Conservation (phyloP, 1,139 yeast genomes). For the Hyphopichia burtonii region DNA sequence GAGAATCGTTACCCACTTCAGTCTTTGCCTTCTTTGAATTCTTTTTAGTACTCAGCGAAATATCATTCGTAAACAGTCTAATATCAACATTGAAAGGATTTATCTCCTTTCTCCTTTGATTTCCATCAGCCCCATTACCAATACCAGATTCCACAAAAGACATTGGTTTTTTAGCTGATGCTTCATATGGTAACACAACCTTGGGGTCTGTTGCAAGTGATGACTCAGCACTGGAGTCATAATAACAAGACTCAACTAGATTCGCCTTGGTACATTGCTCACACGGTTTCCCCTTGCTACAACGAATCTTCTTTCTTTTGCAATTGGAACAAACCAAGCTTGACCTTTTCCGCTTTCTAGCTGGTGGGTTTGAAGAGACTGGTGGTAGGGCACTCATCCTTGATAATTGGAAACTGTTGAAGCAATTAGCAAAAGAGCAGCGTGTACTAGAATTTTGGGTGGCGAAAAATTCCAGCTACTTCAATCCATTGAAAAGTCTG, state of each 20-base stretch:
- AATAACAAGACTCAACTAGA: conserved; percentile 22
- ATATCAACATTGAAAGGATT: too few relatives aligned
- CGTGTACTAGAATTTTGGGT: not conserved
- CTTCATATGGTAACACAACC: conserved; percentile 18
- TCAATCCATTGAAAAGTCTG: too few relatives aligned
- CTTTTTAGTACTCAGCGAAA: too few relatives aligned
- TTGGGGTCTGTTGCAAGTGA: not conserved
- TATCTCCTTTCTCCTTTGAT: too few relatives aligned
- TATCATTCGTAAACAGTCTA: too few relatives aligned
- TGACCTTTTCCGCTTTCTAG: conserved; percentile 27
- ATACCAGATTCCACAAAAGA: conserved; percentile 4
- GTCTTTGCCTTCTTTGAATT: not conserved
- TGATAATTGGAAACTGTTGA: not conserved
- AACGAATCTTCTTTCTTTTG: conserved; percentile 33
- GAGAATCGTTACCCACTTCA: not conserved
- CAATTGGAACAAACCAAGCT: conserved; percentile 39
- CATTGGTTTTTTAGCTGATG: conserved; percentile 28
- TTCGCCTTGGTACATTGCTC: conserved; percentile 30
- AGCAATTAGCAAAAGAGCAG: not conserved
- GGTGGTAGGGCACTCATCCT: not conserved
- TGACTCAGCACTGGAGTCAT: conserved; percentile 17
- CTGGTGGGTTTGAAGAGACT: not conserved
- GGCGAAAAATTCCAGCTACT: too few relatives aligned
- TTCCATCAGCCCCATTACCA: not conserved
- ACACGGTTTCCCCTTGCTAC: conserved; percentile 39